Conservation (phyloP, 2,329 filamentous ascomycete genomes). For the Scolecobasidium constrictum region DNA sequence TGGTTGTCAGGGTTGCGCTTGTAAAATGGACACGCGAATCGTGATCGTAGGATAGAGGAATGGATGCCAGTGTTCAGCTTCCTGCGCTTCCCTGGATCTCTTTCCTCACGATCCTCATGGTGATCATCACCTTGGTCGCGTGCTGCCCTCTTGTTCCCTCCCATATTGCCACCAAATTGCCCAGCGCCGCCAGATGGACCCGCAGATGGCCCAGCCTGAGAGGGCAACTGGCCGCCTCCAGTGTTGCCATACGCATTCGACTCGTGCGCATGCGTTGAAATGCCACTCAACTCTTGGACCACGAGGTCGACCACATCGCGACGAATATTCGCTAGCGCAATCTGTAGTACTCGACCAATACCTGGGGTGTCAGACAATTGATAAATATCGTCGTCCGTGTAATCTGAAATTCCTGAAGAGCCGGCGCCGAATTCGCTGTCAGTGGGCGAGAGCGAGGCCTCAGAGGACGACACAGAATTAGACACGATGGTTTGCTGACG, state of each 20-base stretch:
- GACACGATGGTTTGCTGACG: not conserved
- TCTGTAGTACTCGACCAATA: slow-evolving; percentile 6
- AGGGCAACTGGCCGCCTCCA: not conserved
- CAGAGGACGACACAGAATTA: not conserved
- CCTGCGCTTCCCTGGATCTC: slow-evolving; percentile 5
- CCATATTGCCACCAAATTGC: not conserved
- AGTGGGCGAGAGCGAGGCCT: slow-evolving; percentile 5
- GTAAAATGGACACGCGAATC: slow-evolving; percentile 9
- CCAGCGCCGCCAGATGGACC: not conserved
- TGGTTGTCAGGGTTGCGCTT: slow-evolving; percentile 8
- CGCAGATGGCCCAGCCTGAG: not conserved
- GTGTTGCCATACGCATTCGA: slow-evolving; percentile 2
- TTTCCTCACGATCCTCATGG: slow-evolving; percentile 6
- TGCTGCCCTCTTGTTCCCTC: slow-evolving; percentile 2
- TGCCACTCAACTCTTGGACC: slow-evolving; percentile 4
- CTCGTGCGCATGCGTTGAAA: not conserved
- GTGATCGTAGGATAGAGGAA: slow-evolving; percentile 5
- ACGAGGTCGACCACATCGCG: slow-evolving; percentile 6
- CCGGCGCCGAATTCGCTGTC: slow-evolving; percentile 7
- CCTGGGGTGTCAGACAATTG: not conserved
- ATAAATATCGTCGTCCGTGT: slow-evolving; percentile 3
- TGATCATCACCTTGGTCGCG: slow-evolving; percentile 2
- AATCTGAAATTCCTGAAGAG: slow-evolving; percentile 8
- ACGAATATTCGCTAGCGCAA: slow-evolving; percentile 5
- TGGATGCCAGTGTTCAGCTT: slow-evolving; percentile 1